phyloP scores from a whole-genome alignment of 1,284 basidiomycete species.

The Coniophora puteana region DNA sequence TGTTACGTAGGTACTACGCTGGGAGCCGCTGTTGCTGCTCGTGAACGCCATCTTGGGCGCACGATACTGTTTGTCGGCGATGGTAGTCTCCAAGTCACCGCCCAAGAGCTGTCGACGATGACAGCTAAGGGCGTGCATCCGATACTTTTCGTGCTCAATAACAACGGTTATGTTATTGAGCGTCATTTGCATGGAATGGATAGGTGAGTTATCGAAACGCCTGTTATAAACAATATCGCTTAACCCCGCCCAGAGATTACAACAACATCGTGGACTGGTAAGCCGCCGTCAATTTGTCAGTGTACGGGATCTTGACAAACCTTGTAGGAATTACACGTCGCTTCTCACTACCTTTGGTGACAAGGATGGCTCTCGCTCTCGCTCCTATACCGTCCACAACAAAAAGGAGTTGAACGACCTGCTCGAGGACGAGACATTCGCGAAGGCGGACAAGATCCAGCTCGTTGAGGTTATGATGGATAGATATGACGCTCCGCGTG shows the following conservation, averaged over 20 bases:
- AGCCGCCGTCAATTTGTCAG: conserved; percentile 12
- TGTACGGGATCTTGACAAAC: conserved; percentile 5
- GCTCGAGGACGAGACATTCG: conserved; percentile 57
- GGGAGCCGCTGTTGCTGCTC: conserved; percentile 77
- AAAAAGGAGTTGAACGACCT: conserved; percentile 64
- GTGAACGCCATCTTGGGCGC: conserved; percentile 59
- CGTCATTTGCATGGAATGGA: conserved; percentile 69
- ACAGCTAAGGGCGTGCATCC: conserved; percentile 65
- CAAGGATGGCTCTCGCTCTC: conserved; percentile 47
- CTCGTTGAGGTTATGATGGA: conserved; percentile 80
- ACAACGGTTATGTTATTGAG: conserved; percentile 89
- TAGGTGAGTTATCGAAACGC: conserved; percentile 22
- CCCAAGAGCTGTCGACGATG: conserved; percentile 80
- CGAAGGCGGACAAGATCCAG: conserved; percentile 60
- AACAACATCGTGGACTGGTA: conserved; percentile 71
- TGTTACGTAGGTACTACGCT: conserved; percentile 46
- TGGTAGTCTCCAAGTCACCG: conserved; percentile 69
- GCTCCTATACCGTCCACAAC: conserved; percentile 62
- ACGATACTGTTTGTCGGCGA: conserved; percentile 88
- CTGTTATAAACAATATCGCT: conserved; percentile 22
- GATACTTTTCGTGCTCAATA: conserved; percentile 86
- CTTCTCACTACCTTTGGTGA: conserved; percentile 60
- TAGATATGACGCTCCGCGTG: conserved; percentile 67
- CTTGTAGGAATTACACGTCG: conserved; percentile 48
- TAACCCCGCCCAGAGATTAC: conserved; percentile 48